Percentiles rank a stretch among this genome's conserved stretches.
Evolutionary conservation across 495 filamentous ascomycete species (phyloP).

Genomic region (Amphirosellinia nigrospora): DNA sequence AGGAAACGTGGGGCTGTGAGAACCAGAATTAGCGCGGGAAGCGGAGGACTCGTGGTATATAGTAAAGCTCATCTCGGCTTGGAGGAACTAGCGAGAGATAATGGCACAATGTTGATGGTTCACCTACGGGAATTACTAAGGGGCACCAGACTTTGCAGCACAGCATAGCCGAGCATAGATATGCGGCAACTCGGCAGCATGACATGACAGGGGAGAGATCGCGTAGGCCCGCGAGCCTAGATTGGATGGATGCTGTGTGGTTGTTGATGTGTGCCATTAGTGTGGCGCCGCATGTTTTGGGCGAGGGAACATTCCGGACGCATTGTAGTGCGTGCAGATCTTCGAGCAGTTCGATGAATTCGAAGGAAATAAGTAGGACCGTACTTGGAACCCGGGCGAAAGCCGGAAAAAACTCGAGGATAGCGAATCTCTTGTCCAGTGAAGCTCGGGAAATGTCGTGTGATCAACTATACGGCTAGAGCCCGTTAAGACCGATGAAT

Average conservation of each 20-base stretch:
- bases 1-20: slow-evolving; percentile 44
- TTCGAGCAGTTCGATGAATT: slow-evolving; percentile 14
- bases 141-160: slow-evolving; percentile 46
- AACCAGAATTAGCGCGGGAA: slow-evolving; percentile 13
- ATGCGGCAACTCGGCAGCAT: slow-evolving; percentile 46
- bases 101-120: neutral
- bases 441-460: slow-evolving; percentile 46
- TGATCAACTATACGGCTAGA: slow-evolving; percentile 44
- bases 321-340: slow-evolving; percentile 19
- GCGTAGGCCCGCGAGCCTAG: slow-evolving; percentile 36
- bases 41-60: too few relatives aligned
- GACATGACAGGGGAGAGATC: slow-evolving; percentile 28
- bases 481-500: slow-evolving; percentile 41
- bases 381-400: slow-evolving; percentile 38
- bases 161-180: slow-evolving; percentile 44
- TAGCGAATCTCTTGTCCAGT: slow-evolving; percentile 43
- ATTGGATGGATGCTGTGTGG: slow-evolving; percentile 47
- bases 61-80: too few relatives aligned
- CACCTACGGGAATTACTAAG: slow-evolving; percentile 32
- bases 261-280: slow-evolving; percentile 44
- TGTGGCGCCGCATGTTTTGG: slow-evolving; percentile 5
- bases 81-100: neutral
- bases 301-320: neutral
- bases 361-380: neutral
- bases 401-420: slow-evolving; percentile 31